phyloP scores from a whole-genome alignment of 306 rosid species.

The Sechiopsis laciniata region DNA sequence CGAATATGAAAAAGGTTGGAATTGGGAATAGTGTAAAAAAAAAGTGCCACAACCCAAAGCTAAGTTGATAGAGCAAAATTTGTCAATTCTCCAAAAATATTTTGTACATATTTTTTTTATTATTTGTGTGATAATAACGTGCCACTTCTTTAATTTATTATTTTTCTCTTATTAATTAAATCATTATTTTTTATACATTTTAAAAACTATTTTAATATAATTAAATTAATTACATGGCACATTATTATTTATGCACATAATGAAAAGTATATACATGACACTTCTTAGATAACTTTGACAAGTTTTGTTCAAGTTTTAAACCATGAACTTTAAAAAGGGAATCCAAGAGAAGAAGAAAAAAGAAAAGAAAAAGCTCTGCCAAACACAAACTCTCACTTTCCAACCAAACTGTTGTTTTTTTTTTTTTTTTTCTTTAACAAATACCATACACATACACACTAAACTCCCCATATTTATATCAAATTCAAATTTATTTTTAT shows the following conservation, averaged over 20 bases:
- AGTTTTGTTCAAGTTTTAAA: not conserved
- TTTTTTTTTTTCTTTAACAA: constrained; percentile 10
- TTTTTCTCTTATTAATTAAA: no score
- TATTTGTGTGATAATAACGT: no score
- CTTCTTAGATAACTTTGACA: no score
- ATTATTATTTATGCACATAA: no score
- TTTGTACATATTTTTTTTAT: no score
- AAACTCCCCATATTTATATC: not conserved
- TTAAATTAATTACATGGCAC: no score
- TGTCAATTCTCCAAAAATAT: no score
- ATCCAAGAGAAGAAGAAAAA: not conserved
- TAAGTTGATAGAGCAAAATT: not conserved
- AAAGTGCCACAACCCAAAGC: constrained; percentile 5
- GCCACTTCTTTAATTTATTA: no score
- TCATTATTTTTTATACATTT: no score
- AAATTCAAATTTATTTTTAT: not conserved
- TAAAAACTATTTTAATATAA: no score
- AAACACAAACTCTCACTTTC: constrained; percentile 18
- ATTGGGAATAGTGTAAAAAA: constrained; percentile 18
- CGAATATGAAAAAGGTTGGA: not conserved
- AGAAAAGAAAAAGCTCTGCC: constrained; percentile 4
- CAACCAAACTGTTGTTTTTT: constrained; percentile 12
- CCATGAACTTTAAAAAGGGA: constrained; percentile 10
- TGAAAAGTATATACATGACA: no score
- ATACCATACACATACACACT: constrained; percentile 2